phyloP scores from a whole-genome alignment of 139 green algal genomes.

The Pleodorina starrii region DNA sequence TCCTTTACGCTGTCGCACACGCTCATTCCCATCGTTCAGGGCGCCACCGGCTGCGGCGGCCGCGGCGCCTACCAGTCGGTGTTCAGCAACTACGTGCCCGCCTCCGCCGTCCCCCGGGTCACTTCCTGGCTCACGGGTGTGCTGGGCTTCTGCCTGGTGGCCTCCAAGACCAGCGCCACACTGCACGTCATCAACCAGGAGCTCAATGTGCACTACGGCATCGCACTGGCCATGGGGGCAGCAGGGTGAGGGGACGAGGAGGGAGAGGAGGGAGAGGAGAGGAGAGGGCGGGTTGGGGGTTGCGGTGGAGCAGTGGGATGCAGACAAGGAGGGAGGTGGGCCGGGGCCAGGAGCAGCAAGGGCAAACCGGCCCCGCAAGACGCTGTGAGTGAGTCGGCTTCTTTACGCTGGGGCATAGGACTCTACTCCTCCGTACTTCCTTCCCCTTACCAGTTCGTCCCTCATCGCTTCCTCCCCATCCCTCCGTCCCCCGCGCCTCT shows the following conservation, averaged over 20 bases:
- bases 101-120: neutral
- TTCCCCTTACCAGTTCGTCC: too few relatives aligned
- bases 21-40: too few relatives aligned
- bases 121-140: neutral
- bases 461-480: neutral
- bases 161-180: constrained; percentile 15
- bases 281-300: neutral
- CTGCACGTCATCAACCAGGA: constrained; percentile 29
- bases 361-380: too few relatives aligned
- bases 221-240: constrained; percentile 17
- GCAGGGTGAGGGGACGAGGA: neutral
- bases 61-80: neutral
- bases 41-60: too few relatives aligned
- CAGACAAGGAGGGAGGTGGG: too few relatives aligned
- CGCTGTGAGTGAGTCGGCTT: too few relatives aligned
- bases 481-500: neutral
- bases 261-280: neutral
- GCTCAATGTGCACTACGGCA: constrained; percentile 36
- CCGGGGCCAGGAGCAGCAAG: too few relatives aligned
- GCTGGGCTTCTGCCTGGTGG: neutral
- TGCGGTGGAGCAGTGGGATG: neutral
- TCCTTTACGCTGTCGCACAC: too few relatives aligned
- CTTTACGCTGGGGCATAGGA: too few relatives aligned
- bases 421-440: too few relatives aligned
- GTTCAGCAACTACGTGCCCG: constrained; percentile 4